Conservation (phyloP, 345 rosid genomes). For the Camelina neglecta region DNA sequence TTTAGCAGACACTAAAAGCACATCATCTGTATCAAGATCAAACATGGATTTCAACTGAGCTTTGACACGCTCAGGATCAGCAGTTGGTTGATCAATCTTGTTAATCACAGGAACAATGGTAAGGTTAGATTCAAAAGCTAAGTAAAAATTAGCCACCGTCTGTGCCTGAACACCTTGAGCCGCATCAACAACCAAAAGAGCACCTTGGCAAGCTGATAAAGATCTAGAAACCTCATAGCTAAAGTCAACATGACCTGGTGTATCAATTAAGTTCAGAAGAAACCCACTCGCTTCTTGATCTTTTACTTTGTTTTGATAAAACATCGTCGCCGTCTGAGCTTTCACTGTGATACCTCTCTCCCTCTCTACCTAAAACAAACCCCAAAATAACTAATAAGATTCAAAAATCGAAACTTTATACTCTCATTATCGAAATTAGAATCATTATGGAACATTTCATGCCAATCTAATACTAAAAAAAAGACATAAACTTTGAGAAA, state of each 20-base stretch:
- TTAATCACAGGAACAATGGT: constrained; percentile 83
- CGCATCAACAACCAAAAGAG: constrained; percentile 94
- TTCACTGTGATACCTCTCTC: constrained; percentile 98
- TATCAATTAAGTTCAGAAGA: constrained; percentile 84
- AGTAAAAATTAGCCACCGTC: constrained; percentile 95
- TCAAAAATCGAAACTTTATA: constrained; percentile 7
- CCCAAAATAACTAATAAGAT: not conserved
- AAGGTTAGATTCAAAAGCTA: constrained; percentile 88
- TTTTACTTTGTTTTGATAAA: constrained; percentile 50
- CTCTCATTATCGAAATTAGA: not conserved
- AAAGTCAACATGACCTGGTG: constrained; percentile 98
- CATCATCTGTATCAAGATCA: constrained; percentile 82
- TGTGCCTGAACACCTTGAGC: constrained; percentile 99
- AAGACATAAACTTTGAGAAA: not conserved
- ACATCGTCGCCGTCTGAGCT: constrained; percentile 99
- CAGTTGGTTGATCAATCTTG: constrained; percentile 98
- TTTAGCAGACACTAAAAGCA: constrained; percentile 94
- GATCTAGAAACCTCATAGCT: constrained; percentile 99
- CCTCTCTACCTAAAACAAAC: constrained; percentile 78
- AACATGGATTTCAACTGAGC: constrained; percentile 96
- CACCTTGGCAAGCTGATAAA: constrained; percentile 98
- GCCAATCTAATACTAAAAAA: not conserved
- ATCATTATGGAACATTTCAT: not conserved
- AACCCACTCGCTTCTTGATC: constrained; percentile 50
- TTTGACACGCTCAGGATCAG: constrained; percentile 97